Base-by-base conservation (phyloP, 768 basidiomycete species). In the Trametes villosa region DNA sequence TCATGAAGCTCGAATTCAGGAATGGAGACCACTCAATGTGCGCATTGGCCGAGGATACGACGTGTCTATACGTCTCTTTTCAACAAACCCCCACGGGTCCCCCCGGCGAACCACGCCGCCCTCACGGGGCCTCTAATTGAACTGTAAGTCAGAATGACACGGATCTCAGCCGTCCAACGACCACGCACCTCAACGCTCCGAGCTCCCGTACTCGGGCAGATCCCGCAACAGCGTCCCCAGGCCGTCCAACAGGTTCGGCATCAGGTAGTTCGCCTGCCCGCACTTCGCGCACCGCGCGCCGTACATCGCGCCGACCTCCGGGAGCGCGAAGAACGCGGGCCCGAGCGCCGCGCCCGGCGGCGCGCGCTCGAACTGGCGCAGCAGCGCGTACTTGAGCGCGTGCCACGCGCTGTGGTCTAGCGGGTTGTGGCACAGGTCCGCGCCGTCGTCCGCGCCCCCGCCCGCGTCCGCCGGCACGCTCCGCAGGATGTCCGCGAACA, bases 401-500 rank as follows among this genome's bases (percentile, higher is more conserved):
- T 42, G 33, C 69, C 69, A 70, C 47, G 40, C 38, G 34, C 47
- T 46, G 59, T 68, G 65, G 18, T 51, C 59, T 47, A 68, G 53
- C 24, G 59, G 55, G 42, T 34, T 24, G 51, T 57, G 48, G 48
- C 68, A 70, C 29, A 45, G 26, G 22, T 34, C 24, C 17, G 15
- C 27, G 24, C 26, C 42, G 27, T 57, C 55, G 20, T 40, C 34
- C 20, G 12, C 44, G 31, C 26, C 5, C 50, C 34, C 50, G 36
- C 50, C 49, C 2, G 15, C 29, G 53, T 46, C 42, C 59, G 59
- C 65, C 41, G 36, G 27, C n/a, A 47, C 49, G 20, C 53, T 44
- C 12, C 20, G 29, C 36, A 45, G 45, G 55, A 66, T 67, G 26
- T 74, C 72, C 18, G 71, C 70, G 64, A 83, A 83, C 3, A 70